Evolutionary conservation across 805 yeast species (phyloP), one percentile per base, ranked within the genome.

Genomic region (Ogataea allantospora): DNA sequence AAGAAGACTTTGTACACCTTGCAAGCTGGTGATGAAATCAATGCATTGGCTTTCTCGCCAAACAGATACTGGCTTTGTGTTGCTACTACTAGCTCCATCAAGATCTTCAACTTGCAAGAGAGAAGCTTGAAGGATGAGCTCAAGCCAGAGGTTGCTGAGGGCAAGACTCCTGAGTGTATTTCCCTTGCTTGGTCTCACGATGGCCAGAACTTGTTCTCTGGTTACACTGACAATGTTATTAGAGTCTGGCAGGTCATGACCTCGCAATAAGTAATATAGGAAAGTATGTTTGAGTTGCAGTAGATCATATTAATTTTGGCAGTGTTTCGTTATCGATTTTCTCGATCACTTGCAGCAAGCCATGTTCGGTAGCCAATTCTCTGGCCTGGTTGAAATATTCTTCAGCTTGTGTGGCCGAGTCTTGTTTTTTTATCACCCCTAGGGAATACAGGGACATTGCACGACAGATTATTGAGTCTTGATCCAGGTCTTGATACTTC

Each of bases 221-320:
- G 99, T 81, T 93, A 93, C 96, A 89, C 97, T 66, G 99, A 93
- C 77, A 87, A 87, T 80, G 80, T 85, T 70, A 91, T 93, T 81
- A 91, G 99, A 79, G 99, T 93, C 74, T 93, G 99, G 99, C 98
- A 93, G 83, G 96, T 93, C 64, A 93, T 93, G 98, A 87, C 95
- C 75, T 73, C 82, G 54, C 62, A 65, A 51, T 65, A 63, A 58
- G 45, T 55, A 38, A 37, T 35, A 30, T 46, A 44, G 48, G 42
- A 49, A 34, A 34, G 38, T 28, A 27, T 35, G 30, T 35, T 30
- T 35, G 32, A 29, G n/a, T n/a, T 21, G 8, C 23, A 19, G 32
- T 29, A 29, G 32, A 18, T 23, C 12, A 24, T 24, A 24, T 24
- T 20, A 20, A 20, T n/a, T 24, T 24, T 4, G 7, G 19, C n/a